These are phyloP conservation scores for Aspergillus bertholletiae DNA, from an alignment of 495 filamentous ascomycete genomes.

Conservation along the genomic window DNA sequence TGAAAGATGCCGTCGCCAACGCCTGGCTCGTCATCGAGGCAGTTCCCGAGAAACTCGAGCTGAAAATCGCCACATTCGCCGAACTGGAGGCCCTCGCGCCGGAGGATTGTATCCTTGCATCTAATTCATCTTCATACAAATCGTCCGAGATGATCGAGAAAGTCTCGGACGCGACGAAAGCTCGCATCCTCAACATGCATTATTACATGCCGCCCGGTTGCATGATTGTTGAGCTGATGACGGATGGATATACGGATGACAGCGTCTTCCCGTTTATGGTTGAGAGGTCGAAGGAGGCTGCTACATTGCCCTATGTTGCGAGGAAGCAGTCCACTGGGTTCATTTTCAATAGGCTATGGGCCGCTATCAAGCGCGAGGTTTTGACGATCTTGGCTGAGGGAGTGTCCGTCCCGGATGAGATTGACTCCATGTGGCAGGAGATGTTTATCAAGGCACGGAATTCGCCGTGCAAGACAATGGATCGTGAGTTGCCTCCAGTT, in stretches of 20 bases:
- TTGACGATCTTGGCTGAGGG: conserved; percentile 44
- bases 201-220: conserved; percentile 46
- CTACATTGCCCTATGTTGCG: conserved; percentile 39
- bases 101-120: conserved; percentile 46
- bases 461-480: conserved; percentile 30
- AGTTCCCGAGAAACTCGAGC: conserved; percentile 48
- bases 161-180: conserved; percentile 31
- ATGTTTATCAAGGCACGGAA: conserved; percentile 30
- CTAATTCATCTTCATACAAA: conserved; percentile 49
- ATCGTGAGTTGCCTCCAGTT: conserved; percentile 19
- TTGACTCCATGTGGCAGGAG: conserved; percentile 38
- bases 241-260: conserved; percentile 36
- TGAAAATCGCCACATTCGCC: conserved; percentile 49
- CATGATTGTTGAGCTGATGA: conserved; percentile 49
- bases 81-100: conserved; percentile 40
- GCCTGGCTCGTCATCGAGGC: conserved; percentile 52
- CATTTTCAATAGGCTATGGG: conserved; percentile 52
- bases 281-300: conserved; percentile 31
- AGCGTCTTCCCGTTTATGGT: conserved; percentile 41
- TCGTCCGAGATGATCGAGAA: conserved; percentile 41
- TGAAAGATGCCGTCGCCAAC: conserved; percentile 36
- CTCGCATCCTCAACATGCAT: conserved; percentile 37
- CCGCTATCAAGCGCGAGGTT: conserved; percentile 47
- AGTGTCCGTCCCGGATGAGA: conserved; percentile 34
- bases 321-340: conserved; percentile 46